A percentile compares a stretch with the other conserved stretches of the same genome.
Conservation (phyloP, 768 basidiomycete species). For the Cystofilobasidium capitatum region DNA sequence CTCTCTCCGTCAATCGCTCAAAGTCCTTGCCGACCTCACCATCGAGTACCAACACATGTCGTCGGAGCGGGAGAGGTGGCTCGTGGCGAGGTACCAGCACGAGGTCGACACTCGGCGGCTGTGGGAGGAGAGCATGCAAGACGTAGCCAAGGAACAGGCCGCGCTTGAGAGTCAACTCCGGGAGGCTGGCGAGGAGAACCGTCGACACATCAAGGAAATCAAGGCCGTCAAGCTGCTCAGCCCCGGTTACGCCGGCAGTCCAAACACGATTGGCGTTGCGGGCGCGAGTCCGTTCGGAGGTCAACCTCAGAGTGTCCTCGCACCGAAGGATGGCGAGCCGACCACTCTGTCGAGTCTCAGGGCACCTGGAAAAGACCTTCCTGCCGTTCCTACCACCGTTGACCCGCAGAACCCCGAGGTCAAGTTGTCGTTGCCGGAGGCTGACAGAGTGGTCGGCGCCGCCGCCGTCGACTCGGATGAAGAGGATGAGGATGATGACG, state of each 20-base stretch:
- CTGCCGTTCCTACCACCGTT: constrained; percentile 14
- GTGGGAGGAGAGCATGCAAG: constrained; percentile 85
- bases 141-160: constrained; percentile 77
- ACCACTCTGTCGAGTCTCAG: constrained; percentile 13
- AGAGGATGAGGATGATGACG: constrained; percentile 45
- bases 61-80: constrained; percentile 63
- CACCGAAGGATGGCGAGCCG: constrained; percentile 25
- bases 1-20: constrained; percentile 44
- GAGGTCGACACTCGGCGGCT: constrained; percentile 58
- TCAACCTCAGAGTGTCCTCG: constrained; percentile 31
- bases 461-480: constrained; percentile 37
- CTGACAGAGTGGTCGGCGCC: constrained; percentile 30
- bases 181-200: constrained; percentile 45
- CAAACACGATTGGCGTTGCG: constrained; percentile 32
- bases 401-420: not conserved
- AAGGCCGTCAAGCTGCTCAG: constrained; percentile 11
- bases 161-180: constrained; percentile 69
- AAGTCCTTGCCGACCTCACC: constrained; percentile 52
- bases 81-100: constrained; percentile 49
- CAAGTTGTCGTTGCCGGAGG: not conserved
- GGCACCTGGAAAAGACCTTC: constrained; percentile 20
- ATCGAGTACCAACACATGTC: constrained; percentile 60
- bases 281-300: constrained; percentile 44
- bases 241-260: constrained; percentile 34
- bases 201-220: constrained; percentile 43